Base-by-base conservation (phyloP, 257 asterid genomes). In the Cruciata laevipes region DNA sequence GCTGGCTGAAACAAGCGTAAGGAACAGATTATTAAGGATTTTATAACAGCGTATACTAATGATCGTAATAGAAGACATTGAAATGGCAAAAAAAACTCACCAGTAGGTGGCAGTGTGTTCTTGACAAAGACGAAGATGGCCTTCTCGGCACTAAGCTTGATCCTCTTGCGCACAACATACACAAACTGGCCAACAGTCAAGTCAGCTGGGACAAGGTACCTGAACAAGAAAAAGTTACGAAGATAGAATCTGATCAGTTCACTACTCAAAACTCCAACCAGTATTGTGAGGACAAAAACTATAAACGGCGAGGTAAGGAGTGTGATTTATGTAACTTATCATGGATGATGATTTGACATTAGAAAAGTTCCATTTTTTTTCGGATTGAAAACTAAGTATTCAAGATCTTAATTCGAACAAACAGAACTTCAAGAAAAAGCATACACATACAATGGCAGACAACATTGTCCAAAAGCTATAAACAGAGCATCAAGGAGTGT, bases 151-250 rank as follows among this genome's bases (percentile, higher is more conserved):
- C 82, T 72, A 51, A 89, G 86, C 76, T 83, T 87, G 75, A 90
- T 86, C 81, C 93, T 82, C 81, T 86, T 86, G 7, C 87, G 88
- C 1, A 87, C 84, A 32, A 90, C 90, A 62, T 81, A 87, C 69
- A 90, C 97, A 79, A 90, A 83, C 77, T 87, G 90, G 11, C 97
- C 97, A 55, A 87, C 86, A 44, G 83, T 84, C 79, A 84, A 59
- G 53, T 82, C 90, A 75, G 87, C 86, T 23, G 95, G 95, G 53
- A 90, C 90, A 44, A 90, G 97, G 81, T 83, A 87, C 61, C 95
- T 90, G 83, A 68, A 72, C 11, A 42, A 59, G 56, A 55, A 30
- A 55, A 8, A 7, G 32, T 18, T 18, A 7, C 5, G 57, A 53
- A 18, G 27, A 53, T 12, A 53, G 27, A 53, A 7, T 53, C 27